A percentile compares a stretch with the other conserved stretches of the same genome.
Evolutionary conservation across 2,329 filamentous ascomycete genomes (phyloP).

Genomic region (Claviceps purpurea): DNA sequence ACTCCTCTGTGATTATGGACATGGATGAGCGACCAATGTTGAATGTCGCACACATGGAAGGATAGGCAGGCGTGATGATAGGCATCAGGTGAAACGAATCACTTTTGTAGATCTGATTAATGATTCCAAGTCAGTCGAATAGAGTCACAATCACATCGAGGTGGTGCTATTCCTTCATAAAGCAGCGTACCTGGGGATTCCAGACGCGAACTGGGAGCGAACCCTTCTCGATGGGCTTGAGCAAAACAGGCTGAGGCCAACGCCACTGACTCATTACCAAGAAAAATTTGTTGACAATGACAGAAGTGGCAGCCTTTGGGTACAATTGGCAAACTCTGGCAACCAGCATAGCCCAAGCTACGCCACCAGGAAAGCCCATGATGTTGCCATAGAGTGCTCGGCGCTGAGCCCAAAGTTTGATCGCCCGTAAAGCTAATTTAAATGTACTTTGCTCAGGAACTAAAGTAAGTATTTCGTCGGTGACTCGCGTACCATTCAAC

Average conservation of each 20-base stretch:
- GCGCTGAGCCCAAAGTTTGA: constrained; percentile 92
- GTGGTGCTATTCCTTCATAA: background rate
- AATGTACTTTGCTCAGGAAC: constrained; percentile 88
- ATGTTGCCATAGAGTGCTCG: constrained; percentile 93
- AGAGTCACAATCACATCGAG: background rate
- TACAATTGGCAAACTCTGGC: constrained; percentile 93
- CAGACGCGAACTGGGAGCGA: constrained; percentile 75
- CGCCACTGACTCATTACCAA: constrained; percentile 80
- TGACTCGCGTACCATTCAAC: constrained; percentile 87
- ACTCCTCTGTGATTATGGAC: constrained; percentile 68
- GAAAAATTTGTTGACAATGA: constrained; percentile 90
- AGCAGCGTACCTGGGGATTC: constrained; percentile 65
- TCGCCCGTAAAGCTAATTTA: constrained; percentile 72
- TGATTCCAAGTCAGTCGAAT: constrained; percentile 6
- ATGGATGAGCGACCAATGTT: constrained; percentile 84
- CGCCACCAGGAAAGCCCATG: constrained; percentile 89
- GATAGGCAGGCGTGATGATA: constrained; percentile 93
- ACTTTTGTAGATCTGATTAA: constrained; percentile 54
- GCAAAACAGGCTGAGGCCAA: constrained; percentile 85
- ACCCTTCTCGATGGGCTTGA: constrained; percentile 77
- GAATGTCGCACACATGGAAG: constrained; percentile 94
- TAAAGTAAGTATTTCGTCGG: constrained; percentile 76
- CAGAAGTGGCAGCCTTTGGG: constrained; percentile 77
- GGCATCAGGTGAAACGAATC: constrained; percentile 91
- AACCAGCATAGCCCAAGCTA: constrained; percentile 96